These are phyloP conservation scores for Acanthamoeba royreba DNA, from an alignment of 208 protist species.

Conservation along the genomic window DNA sequence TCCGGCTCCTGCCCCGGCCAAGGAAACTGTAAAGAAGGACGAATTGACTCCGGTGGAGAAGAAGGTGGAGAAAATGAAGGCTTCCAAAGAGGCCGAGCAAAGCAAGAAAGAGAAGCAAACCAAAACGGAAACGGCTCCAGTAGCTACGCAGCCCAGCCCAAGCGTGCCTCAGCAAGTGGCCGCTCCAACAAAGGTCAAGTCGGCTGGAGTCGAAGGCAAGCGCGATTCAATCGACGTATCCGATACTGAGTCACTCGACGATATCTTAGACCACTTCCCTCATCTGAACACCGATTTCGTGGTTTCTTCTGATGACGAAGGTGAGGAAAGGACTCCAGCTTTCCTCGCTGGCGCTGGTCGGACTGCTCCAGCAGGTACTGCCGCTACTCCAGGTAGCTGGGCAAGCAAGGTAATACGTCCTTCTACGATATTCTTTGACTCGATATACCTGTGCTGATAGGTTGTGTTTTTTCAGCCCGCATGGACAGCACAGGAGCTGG, in stretches of 20 bases:
- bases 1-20: neutral
- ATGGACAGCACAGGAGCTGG: neutral
- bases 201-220: neutral
- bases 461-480: neutral
- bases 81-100: neutral
- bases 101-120: neutral
- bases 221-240: neutral
- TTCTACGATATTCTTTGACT: neutral
- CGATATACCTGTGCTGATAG: neutral
- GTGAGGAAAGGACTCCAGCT: neutral
- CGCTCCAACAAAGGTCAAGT: neutral
- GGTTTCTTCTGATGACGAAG: neutral
- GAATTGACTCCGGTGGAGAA: neutral
- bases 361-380: neutral
- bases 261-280: neutral
- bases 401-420: neutral
- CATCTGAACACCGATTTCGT: neutral
- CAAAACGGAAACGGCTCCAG: neutral
- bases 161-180: neutral
- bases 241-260: neutral
- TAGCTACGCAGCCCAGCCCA: neutral
- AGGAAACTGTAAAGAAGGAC: neutral
- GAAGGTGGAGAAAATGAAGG: neutral
- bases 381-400: neutral
- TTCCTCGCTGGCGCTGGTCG: neutral